phyloP scores from a whole-genome alignment of 2,329 filamentous ascomycete species.

The Alternaria arbusti region DNA sequence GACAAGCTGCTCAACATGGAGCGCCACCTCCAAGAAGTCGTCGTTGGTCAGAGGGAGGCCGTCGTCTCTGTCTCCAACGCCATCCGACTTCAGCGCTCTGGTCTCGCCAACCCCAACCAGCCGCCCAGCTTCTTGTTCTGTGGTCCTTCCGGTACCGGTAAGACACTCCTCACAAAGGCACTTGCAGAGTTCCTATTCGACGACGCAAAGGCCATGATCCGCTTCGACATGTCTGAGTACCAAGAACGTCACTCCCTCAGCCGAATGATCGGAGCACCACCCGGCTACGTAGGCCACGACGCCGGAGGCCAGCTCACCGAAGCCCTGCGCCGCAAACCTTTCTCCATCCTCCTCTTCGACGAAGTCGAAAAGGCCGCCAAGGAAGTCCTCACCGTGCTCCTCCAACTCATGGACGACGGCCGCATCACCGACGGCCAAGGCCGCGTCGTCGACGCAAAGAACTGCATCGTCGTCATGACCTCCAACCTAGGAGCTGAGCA shows the following conservation, averaged over 20 bases:
- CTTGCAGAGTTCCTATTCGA: constrained; percentile 98
- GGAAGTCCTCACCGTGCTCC: constrained; percentile 91
- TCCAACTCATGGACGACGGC: constrained; percentile 99
- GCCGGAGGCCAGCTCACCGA: constrained; percentile 95
- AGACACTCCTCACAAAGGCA: constrained; percentile 95
- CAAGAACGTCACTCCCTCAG: constrained; percentile 95
- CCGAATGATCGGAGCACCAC: constrained; percentile 96
- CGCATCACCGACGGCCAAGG: constrained; percentile 98
- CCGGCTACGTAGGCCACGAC: constrained; percentile 96
- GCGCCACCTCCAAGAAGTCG: constrained; percentile 78
- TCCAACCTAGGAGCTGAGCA: constrained; percentile 96
- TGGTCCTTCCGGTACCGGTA: constrained; percentile 96
- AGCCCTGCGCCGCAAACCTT: constrained; percentile 88
- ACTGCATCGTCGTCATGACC: constrained; percentile 99
- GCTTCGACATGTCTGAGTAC: constrained; percentile 99
- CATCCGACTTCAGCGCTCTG: constrained; percentile 92
- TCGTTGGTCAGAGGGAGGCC: constrained; percentile 93
- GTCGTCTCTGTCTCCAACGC: constrained; percentile 93
- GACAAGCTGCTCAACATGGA: constrained; percentile 99
- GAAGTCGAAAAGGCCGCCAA: constrained; percentile 99
- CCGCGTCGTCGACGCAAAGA: constrained; percentile 90
- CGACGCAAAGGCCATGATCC: constrained; percentile 95
- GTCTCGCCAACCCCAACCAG: constrained; percentile 93
- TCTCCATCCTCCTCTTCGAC: constrained; percentile 97
- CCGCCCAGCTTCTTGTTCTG: constrained; percentile 99